Evolutionary conservation across 768 basidiomycete genomes (phyloP).

Genomic region (Pilatotrama ljubarskyi): DNA sequence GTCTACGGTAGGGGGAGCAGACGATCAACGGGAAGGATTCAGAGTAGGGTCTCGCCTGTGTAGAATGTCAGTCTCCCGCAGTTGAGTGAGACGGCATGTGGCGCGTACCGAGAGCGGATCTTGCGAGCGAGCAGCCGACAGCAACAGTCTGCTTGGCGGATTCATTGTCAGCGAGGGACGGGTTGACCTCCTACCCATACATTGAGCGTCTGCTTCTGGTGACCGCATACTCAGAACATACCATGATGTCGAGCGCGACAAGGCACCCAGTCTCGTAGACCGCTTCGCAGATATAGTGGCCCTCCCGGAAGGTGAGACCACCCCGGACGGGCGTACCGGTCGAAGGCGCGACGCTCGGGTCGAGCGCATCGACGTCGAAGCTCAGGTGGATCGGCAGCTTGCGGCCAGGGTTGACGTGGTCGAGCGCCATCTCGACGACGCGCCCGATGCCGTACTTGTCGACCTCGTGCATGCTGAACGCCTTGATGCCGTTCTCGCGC

Average conservation of each 20-base stretch:
- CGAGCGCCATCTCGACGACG: constrained; percentile 95
- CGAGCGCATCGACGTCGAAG: constrained; percentile 95
- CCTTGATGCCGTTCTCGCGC: constrained; percentile 76
- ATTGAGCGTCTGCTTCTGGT: not conserved
- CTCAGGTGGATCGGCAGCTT: constrained; percentile 89
- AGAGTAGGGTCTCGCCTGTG: constrained; percentile 29
- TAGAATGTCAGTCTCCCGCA: not conserved
- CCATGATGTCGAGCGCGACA: constrained; percentile 94
- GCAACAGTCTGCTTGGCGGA: constrained; percentile 87
- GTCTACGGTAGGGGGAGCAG: not conserved
- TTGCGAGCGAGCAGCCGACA: constrained; percentile 83
- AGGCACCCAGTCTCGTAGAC: constrained; percentile 91
- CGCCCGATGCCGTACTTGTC: constrained; percentile 87
- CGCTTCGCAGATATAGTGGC: constrained; percentile 96
- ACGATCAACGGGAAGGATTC: not conserved
- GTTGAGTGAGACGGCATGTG: constrained; percentile 26
- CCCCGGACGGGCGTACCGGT: constrained; percentile 95
- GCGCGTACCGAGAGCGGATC: constrained; percentile 83
- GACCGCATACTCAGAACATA: constrained; percentile 26
- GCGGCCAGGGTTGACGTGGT: constrained; percentile 86
- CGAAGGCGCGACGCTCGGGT: constrained; percentile 94
- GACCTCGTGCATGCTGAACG: constrained; percentile 65
- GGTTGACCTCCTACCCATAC: constrained; percentile 83
- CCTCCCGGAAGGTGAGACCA: constrained; percentile 94
- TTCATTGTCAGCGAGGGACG: constrained; percentile 75